Base-by-base conservation (phyloP, 2,329 filamentous ascomycete species). In the Mollisiaceae sp. region DNA sequence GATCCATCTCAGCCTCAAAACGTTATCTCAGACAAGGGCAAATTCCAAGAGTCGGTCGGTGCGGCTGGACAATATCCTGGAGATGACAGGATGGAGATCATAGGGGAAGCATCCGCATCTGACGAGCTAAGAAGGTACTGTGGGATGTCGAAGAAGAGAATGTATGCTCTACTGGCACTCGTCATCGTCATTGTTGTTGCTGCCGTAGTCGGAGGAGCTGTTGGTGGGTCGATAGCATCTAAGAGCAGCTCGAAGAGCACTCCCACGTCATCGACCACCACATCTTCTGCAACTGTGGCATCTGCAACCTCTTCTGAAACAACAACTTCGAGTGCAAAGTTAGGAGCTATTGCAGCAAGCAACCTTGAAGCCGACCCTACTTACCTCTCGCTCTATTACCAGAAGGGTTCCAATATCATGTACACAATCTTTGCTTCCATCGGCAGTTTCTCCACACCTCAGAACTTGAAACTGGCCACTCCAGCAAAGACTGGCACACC, bases 311-410 rank as follows among this genome's bases (percentile, higher is more conserved):
- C n/a, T 27, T 14, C 50, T 24, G 15, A 15, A 4, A 18, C 58
- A 47, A 20, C 50, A 24, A 27, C 58, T 6, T 41, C 43, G 14
- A 43, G 20, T 43, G 12, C 27, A 32, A 39, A 36, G 55, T 39
- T 54, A 24, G 43, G 59, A 55, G 14, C 38, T 4, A 52, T 61
- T 32, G 45, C 43, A 39, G 43, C 47, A 39, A 61, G 45, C 32
- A 61, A 27, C 24, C 54, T 61, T 20, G 4, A 38, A 15, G 24
- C 54, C n/a, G 32, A 38, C 12, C 15, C n/a, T 20, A 36, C 24
- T 38, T 59, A 59, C 6, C 54, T 63, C 12, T 58, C 45, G 24
- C 12, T 59, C 0, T 63, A 63, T 32, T 59, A 63, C 39, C 54
- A 63, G 27, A 41, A 59, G 36, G 61, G 43, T 27, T 59, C 39